Conservation (phyloP, 1,284 basidiomycete genomes). For the Termitomyces sp. region DNA sequence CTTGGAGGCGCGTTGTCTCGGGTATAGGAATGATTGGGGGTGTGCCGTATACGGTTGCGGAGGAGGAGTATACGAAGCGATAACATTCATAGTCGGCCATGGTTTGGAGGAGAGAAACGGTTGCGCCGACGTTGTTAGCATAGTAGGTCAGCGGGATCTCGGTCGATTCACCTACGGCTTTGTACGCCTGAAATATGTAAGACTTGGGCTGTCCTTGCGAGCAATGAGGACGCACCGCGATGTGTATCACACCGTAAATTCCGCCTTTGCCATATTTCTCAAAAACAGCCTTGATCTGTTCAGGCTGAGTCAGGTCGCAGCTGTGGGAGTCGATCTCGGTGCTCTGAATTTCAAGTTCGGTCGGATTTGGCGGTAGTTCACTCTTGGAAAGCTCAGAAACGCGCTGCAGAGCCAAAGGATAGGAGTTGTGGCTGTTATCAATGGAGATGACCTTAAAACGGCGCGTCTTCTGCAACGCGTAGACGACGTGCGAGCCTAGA, state of each 20-base stretch:
- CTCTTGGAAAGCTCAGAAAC: constrained; percentile 77
- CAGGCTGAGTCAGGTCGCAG: constrained; percentile 72
- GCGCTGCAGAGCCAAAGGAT: constrained; percentile 65
- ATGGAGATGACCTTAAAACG: constrained; percentile 90
- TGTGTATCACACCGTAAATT: constrained; percentile 97
- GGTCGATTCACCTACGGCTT: constrained; percentile 97
- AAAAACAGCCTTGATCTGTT: constrained; percentile 74
- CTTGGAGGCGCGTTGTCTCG: constrained; percentile 84
- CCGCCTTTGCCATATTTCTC: constrained; percentile 83
- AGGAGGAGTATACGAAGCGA: constrained; percentile 94
- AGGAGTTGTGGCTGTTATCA: constrained; percentile 92
- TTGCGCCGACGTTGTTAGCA: constrained; percentile 85
- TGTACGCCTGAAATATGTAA: constrained; percentile 67
- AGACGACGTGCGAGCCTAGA: constrained; percentile 86
- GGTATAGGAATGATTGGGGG: constrained; percentile 93
- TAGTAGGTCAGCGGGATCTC: constrained; percentile 94
- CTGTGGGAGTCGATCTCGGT: constrained; percentile 66
- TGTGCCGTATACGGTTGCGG: constrained; percentile 98
- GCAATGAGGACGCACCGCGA: constrained; percentile 61
- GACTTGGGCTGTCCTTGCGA: not conserved
- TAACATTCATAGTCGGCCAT: constrained; percentile 85
- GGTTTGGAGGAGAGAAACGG: constrained; percentile 75
- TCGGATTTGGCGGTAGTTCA: constrained; percentile 58
- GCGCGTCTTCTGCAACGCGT: constrained; percentile 79
- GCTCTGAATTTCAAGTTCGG: constrained; percentile 60